Conservation (phyloP, 352 stramenopile genomes). For the Globisporangium barbulae region DNA sequence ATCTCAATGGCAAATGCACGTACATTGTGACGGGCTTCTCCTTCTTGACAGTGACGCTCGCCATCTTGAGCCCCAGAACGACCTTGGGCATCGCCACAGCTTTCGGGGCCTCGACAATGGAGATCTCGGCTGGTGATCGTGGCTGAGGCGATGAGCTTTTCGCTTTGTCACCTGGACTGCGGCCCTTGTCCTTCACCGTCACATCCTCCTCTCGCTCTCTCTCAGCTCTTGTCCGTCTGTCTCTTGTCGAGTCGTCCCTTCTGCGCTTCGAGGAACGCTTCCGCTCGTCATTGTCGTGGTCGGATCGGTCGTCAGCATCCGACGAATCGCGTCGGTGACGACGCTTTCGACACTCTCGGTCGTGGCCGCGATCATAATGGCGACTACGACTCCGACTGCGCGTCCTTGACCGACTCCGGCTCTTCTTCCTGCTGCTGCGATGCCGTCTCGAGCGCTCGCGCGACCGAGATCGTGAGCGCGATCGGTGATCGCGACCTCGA, state of each 20-base stretch:
- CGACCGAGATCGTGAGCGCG: conserved; percentile 24
- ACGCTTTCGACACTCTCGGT: conserved; percentile 17
- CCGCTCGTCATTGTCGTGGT: conserved; percentile 4
- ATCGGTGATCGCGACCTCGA: conserved; percentile 18
- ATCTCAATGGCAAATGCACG: not conserved
- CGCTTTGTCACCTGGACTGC: not conserved
- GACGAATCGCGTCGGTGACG: conserved; percentile 23
- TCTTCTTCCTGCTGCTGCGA: conserved; percentile 5
- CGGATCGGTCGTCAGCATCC: conserved; percentile 12
- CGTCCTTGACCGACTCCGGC: conserved; percentile 22
- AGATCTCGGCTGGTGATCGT: not conserved
- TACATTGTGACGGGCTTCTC: conserved; percentile 31
- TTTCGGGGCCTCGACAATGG: not conserved
- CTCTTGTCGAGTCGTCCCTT: conserved; percentile 7
- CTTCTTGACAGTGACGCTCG: conserved; percentile 26
- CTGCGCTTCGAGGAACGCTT: conserved; percentile 21
- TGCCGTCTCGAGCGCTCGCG: conserved; percentile 26
- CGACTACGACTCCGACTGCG: conserved; percentile 32
- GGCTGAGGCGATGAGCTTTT: not conserved
- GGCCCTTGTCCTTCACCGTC: not conserved
- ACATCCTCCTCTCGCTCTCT: not conserved
- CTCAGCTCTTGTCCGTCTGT: not conserved
- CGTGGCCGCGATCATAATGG: conserved; percentile 14
- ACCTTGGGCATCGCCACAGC: conserved; percentile 30
- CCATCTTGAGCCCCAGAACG: conserved; percentile 47